These are phyloP conservation scores for Pseudopithomyces chartarum DNA, from an alignment of 2,329 filamentous ascomycete genomes.

Conservation along the genomic window DNA sequence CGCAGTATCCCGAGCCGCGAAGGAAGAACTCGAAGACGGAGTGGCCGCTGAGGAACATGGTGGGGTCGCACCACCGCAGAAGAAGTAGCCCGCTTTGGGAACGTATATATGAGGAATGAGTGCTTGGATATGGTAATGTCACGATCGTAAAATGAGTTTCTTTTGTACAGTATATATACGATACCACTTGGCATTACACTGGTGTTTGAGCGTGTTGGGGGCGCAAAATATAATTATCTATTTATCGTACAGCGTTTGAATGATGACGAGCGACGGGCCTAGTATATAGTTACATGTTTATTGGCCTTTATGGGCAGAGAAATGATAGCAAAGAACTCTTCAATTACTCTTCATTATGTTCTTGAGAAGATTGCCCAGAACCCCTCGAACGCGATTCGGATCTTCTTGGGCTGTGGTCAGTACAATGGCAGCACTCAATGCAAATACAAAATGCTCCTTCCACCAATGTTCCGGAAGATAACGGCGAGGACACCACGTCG, in stretches of 20 bases:
- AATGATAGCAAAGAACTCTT: background rate
- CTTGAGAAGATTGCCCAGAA: constrained; percentile 33
- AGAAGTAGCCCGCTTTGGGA: constrained; percentile 40
- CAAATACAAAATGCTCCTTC: constrained; percentile 39
- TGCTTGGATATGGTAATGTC: constrained; percentile 6
- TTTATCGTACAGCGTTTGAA: background rate
- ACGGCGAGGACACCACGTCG: constrained; percentile 72
- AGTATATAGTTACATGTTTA: background rate
- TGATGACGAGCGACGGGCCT: background rate
- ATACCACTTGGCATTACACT: constrained; percentile 13
- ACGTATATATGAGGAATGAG: constrained; percentile 34
- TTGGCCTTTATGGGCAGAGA: no score
- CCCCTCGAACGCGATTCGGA: constrained; percentile 30
- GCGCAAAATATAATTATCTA: constrained; percentile 1
- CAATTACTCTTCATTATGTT: constrained; percentile 26
- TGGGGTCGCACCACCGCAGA: constrained; percentile 19
- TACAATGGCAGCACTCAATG: constrained; percentile 36
- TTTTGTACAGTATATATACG: constrained; percentile 24
- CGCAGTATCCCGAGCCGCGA: constrained; percentile 28
- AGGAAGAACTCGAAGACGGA: constrained; percentile 29
- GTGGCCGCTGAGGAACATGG: constrained; percentile 37
- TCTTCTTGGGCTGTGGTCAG: constrained; percentile 35
- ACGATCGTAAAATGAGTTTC: constrained; percentile 16
- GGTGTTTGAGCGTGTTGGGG: background rate
- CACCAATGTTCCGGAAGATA: constrained; percentile 54